Evolutionary conservation across 2,329 filamentous ascomycete genomes (phyloP).

Genomic region (Tolypocladium sp.): DNA sequence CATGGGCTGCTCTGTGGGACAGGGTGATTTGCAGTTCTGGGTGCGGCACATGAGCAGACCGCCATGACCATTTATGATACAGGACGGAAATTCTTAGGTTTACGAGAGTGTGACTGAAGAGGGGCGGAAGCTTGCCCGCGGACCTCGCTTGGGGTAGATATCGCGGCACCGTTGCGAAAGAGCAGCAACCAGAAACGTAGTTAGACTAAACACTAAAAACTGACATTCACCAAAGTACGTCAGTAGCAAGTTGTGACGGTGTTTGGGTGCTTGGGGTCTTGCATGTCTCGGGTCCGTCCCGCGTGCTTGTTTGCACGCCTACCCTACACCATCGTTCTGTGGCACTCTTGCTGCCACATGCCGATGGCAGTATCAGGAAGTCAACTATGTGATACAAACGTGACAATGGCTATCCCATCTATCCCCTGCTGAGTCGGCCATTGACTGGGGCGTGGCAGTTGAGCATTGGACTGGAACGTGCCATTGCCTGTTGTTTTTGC

Average conservation of each 20-base stretch:
- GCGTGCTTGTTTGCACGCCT: not conserved
- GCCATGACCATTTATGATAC: slow-evolving; percentile 29
- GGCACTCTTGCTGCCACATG: not conserved
- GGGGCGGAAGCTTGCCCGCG: slow-evolving; percentile 18
- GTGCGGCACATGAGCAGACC: slow-evolving; percentile 20
- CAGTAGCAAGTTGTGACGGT: not conserved
- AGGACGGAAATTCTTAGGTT: slow-evolving; percentile 20
- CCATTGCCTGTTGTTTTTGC: too few relatives aligned
- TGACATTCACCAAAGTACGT: slow-evolving; percentile 10
- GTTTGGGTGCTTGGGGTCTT: not conserved
- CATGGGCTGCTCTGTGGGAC: slow-evolving; percentile 13
- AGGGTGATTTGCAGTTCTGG: slow-evolving; percentile 9
- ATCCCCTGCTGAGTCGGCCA: too few relatives aligned
- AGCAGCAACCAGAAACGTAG: slow-evolving; percentile 19
- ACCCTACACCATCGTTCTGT: not conserved
- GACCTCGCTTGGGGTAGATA: slow-evolving; percentile 21
- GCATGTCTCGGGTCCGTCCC: not conserved
- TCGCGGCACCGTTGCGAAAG: slow-evolving; percentile 21
- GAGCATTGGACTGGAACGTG: too few relatives aligned
- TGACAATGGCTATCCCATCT: too few relatives aligned
- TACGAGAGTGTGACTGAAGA: slow-evolving; percentile 26
- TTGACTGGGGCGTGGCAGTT: too few relatives aligned
- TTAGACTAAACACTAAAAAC: slow-evolving; percentile 26
- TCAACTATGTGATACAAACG: not conserved
- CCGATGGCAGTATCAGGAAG: not conserved